A percentile compares a stretch with the other conserved stretches of the same genome.
These are phyloP conservation scores for Pezicula carpinea DNA, from an alignment of 2,329 filamentous ascomycete genomes.

Conservation along the genomic window DNA sequence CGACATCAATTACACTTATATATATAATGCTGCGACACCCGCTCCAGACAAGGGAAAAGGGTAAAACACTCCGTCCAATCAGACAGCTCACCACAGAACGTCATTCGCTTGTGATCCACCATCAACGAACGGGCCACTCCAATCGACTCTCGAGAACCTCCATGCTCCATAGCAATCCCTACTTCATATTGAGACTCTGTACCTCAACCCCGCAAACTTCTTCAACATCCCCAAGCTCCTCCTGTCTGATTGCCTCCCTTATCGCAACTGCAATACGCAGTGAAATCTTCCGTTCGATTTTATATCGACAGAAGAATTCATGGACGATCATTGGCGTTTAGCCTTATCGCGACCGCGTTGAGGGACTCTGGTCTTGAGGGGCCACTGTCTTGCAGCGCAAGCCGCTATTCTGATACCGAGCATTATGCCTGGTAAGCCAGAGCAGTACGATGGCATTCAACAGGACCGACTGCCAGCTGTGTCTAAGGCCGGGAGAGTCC, in stretches of 20 bases:
- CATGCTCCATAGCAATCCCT: not conserved
- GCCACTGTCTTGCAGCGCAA: conserved; percentile 38
- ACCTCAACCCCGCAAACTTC: conserved; percentile 14
- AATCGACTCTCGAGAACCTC: too few species aligned
- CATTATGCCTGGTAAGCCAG: conserved; percentile 34
- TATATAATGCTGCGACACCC: too few species aligned
- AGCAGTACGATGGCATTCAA: conserved; percentile 19
- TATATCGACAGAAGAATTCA: conserved; percentile 35
- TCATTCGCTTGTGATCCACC: too few species aligned
- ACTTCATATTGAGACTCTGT: conserved; percentile 5
- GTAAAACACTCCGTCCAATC: too few species aligned
- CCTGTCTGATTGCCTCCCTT: conserved; percentile 19
- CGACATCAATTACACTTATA: too few species aligned
- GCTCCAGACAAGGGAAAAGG: too few species aligned
- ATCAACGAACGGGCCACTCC: too few species aligned
- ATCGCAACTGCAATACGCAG: conserved; percentile 23
- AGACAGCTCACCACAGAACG: too few species aligned
- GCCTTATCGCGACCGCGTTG: conserved; percentile 56
- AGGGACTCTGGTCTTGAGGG: conserved; percentile 50
- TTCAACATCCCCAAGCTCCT: conserved; percentile 1
- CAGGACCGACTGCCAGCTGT: conserved; percentile 9
- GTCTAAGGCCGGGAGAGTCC: conserved; percentile 14
- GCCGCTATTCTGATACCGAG: conserved; percentile 33
- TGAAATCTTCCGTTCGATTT: conserved; percentile 16
- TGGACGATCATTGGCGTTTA: conserved; percentile 48